A percentile compares a stretch with the other conserved stretches of the same genome.
phyloP scores from a whole-genome alignment of 1,284 basidiomycete species.

The Marasmius fiardii region DNA sequence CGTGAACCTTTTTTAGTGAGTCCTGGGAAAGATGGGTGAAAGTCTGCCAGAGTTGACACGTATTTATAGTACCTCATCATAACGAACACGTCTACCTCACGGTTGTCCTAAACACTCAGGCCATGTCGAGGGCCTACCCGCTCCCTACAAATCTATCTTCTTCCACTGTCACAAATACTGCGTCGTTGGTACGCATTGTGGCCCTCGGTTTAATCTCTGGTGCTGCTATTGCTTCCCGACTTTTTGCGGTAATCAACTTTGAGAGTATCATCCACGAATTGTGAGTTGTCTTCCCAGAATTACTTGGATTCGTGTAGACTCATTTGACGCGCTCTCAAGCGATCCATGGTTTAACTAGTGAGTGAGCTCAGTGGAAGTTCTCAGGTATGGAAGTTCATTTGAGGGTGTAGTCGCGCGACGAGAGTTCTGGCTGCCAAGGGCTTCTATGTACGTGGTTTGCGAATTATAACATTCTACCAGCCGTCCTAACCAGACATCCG shows the following conservation, averaged over 20 bases:
- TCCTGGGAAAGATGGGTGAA: neutral
- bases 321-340: conserved; percentile 36
- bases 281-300: conserved; percentile 45
- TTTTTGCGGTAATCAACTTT: conserved; percentile 97
- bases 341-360: conserved; percentile 99
- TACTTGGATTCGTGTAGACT: conserved; percentile 11
- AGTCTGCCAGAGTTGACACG: neutral
- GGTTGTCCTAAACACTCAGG: conserved; percentile 17
- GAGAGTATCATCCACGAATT: conserved; percentile 99
- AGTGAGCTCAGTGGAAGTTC: conserved; percentile 30
- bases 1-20: neutral
- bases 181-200: conserved; percentile 82
- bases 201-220: conserved; percentile 86
- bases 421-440: conserved; percentile 85
- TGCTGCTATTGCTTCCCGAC: conserved; percentile 91
- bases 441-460: conserved; percentile 77
- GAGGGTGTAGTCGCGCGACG: conserved; percentile 77
- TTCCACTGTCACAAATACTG: conserved; percentile 74
- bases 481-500: conserved; percentile 10
- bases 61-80: conserved; percentile 1
- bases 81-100: conserved; percentile 4
- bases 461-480: neutral
- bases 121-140: conserved; percentile 66
- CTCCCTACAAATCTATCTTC: conserved; percentile 68
- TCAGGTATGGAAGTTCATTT: conserved; percentile 2